Evolutionary conservation across 139 green algal genomes (phyloP).

Genomic region (Micractinium sp.): DNA sequence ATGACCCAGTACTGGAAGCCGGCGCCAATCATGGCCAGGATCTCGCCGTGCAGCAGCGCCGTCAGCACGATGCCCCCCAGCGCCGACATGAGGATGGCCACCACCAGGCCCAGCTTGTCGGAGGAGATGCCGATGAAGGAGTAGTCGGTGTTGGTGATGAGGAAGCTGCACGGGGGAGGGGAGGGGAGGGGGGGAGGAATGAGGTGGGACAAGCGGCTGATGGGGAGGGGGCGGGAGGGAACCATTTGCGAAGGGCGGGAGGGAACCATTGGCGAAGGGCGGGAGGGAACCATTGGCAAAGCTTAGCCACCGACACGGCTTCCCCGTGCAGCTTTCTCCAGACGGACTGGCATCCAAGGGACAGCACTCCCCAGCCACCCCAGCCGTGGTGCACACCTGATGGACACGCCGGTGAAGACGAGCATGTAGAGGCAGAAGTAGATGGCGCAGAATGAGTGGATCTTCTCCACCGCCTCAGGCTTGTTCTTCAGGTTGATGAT

Average conservation of each 20-base stretch:
- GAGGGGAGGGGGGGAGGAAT: neutral
- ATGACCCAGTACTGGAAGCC: conserved; percentile 63
- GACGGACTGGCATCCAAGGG: too few relatives aligned
- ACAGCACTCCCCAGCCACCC: neutral
- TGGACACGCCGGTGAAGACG: conserved; percentile 54
- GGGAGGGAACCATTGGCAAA: too few relatives aligned
- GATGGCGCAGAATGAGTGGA: conserved; percentile 54
- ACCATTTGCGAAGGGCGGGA: neutral
- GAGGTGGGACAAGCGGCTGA: neutral
- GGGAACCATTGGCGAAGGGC: neutral
- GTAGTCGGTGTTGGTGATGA: conserved; percentile 43
- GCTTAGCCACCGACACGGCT: too few relatives aligned
- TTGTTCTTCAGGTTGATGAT: conserved; percentile 58
- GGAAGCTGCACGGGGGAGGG: conserved; percentile 38
- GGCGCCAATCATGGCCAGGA: conserved; percentile 41
- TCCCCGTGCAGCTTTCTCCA: too few relatives aligned
- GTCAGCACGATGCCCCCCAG: conserved; percentile 51
- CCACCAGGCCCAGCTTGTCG: conserved; percentile 30
- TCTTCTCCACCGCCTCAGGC: conserved; percentile 50
- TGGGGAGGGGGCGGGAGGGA: too few relatives aligned
- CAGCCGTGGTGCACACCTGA: conserved; percentile 20
- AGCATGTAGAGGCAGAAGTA: conserved; percentile 59
- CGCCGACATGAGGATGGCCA: conserved; percentile 41
- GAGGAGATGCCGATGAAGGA: conserved; percentile 36
- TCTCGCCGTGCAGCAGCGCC: conserved; percentile 49